Conservation (phyloP, 768 basidiomycete species). For the Leccinum disarticulatum region DNA sequence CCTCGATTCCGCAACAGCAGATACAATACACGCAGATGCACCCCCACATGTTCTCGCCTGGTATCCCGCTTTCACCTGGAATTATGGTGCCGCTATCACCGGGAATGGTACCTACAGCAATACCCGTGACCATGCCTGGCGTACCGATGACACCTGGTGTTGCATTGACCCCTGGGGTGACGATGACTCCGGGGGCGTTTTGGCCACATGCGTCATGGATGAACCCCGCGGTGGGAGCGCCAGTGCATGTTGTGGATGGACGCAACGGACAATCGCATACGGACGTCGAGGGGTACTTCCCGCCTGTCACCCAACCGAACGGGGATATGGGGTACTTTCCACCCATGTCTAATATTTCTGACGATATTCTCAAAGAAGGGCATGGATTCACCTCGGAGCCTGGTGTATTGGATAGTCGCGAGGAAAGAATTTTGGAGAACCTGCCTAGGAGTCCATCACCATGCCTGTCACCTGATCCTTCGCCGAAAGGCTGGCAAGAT, state of each 20-base stretch:
- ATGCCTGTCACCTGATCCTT: constrained; percentile 6
- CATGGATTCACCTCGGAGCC: constrained; percentile 3
- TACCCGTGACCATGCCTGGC: constrained; percentile 22
- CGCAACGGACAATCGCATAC: constrained; percentile 8
- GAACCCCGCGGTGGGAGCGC: constrained; percentile 65
- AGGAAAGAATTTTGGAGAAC: constrained; percentile 10
- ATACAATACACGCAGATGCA: constrained; percentile 27
- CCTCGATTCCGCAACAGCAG: constrained; percentile 17
- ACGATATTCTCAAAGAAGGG: constrained; percentile 37
- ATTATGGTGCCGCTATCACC: constrained; percentile 29
- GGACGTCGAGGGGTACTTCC: constrained; percentile 41
- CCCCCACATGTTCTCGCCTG: constrained; percentile 30
- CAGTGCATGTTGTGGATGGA: constrained; percentile 37
- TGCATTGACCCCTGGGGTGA: constrained; percentile 54
- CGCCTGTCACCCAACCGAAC: constrained; percentile 33
- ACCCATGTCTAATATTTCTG: constrained; percentile 35
- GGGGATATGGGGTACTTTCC: constrained; percentile 43
- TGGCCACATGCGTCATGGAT: constrained; percentile 60
- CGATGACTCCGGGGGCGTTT: constrained; percentile 74
- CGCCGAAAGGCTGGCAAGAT: constrained; percentile 15
- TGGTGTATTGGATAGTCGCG: neutral
- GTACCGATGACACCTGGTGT: constrained; percentile 31
- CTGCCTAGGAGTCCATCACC: constrained; percentile 9
- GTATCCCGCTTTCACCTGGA: constrained; percentile 33
- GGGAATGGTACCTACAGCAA: constrained; percentile 20